Percentiles rank a stretch among this genome's conserved stretches.
Conservation (phyloP, 2,329 filamentous ascomycete genomes). For the Emmonsia crescens region DNA sequence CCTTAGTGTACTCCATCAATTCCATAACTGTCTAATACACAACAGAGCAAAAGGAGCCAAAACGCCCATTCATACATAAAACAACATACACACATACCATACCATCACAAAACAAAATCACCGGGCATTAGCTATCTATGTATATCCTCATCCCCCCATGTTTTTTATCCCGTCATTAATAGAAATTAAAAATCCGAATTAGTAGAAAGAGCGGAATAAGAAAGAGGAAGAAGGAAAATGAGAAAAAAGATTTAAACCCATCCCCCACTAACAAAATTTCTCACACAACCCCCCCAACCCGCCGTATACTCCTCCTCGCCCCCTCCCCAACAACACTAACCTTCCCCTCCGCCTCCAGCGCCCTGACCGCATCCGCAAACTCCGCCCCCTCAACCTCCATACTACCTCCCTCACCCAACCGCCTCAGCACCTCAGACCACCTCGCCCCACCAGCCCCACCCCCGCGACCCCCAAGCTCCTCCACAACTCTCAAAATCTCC, state of each 20-base stretch:
- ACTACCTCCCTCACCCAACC: slow-evolving; percentile 59
- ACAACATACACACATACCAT: too few species aligned
- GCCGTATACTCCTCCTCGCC: slow-evolving; percentile 66
- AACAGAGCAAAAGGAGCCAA: background rate
- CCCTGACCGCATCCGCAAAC: slow-evolving; percentile 69
- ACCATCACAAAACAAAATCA: background rate
- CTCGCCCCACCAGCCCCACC: slow-evolving; percentile 52
- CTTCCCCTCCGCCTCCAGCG: slow-evolving; percentile 72
- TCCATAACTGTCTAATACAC: too few species aligned
- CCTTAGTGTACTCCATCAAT: too few species aligned
- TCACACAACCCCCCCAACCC: slow-evolving; percentile 50
- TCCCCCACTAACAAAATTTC: background rate
- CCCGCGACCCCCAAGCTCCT: slow-evolving; percentile 62
- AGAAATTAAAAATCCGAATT: too few species aligned
- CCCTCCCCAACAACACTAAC: slow-evolving; percentile 78
- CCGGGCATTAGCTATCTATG: background rate
- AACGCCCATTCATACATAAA: background rate
- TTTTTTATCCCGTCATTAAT: background rate
- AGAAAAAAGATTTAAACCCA: background rate
- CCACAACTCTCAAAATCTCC: slow-evolving; percentile 61
- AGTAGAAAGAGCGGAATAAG: background rate
- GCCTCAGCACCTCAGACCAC: slow-evolving; percentile 66
- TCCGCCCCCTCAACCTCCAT: slow-evolving; percentile 63
- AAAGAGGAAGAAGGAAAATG: background rate
- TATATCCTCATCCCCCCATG: background rate